Evolutionary conservation across 1,284 basidiomycete genomes (phyloP).

Genomic region (Cerioporus squamosus): DNA sequence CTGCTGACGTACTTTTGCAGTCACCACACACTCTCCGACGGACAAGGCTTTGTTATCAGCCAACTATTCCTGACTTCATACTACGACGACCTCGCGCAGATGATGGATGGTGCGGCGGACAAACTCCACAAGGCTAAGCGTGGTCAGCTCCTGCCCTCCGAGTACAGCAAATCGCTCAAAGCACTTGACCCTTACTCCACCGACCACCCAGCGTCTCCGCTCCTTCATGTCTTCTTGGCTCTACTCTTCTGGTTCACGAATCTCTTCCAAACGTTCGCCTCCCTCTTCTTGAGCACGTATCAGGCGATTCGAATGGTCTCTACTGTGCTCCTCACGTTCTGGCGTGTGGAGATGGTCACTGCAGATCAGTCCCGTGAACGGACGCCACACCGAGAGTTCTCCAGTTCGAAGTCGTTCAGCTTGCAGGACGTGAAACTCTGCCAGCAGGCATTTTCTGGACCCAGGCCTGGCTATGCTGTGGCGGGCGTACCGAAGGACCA

Average conservation of each 20-base stretch:
- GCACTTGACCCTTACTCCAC: slow-evolving; percentile 26
- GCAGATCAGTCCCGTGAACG: slow-evolving; percentile 24
- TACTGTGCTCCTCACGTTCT: slow-evolving; percentile 31
- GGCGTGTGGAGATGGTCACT: slow-evolving; percentile 34
- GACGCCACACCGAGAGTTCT: slow-evolving; percentile 28
- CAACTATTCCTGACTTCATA: slow-evolving; percentile 37
- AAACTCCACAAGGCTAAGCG: slow-evolving; percentile 23
- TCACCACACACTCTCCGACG: slow-evolving; percentile 33
- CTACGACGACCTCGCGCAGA: slow-evolving; percentile 27
- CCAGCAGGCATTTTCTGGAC: slow-evolving; percentile 36
- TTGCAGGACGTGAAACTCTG: slow-evolving; percentile 34
- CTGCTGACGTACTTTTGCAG: slow-evolving; percentile 10
- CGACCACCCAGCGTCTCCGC: slow-evolving; percentile 16
- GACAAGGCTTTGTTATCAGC: slow-evolving; percentile 36
- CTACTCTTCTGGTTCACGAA: slow-evolving; percentile 29
- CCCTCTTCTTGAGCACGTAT: slow-evolving; percentile 32
- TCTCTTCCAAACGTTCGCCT: slow-evolving; percentile 17
- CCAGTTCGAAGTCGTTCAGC: slow-evolving; percentile 31
- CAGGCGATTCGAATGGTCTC: slow-evolving; percentile 24
- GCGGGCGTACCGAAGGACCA: slow-evolving; percentile 24
- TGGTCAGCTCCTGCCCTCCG: slow-evolving; percentile 28
- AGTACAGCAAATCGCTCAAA: slow-evolving; percentile 24
- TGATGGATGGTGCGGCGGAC: slow-evolving; percentile 23
- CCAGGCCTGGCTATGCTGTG: slow-evolving; percentile 27
- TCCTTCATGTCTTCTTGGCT: slow-evolving; percentile 26